Conservation (phyloP, 257 asterid genomes). For the Ligustrum vulgare region DNA sequence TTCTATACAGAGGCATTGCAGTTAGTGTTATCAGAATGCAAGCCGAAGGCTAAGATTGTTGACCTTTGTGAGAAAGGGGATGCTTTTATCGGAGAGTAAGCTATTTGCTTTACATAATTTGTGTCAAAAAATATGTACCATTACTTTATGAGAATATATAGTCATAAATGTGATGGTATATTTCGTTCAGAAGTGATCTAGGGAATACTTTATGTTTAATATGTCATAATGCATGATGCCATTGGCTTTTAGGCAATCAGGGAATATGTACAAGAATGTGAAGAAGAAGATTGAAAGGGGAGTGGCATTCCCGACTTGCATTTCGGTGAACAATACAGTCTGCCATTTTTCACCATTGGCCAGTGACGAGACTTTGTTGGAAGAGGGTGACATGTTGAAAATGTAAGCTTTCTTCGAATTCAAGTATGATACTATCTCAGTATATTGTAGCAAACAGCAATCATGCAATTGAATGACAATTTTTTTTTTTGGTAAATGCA, state of each 20-base stretch:
- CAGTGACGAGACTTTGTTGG: slow-evolving; percentile 65
- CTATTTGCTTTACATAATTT: not conserved
- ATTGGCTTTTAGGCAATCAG: slow-evolving; percentile 60
- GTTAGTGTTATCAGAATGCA: slow-evolving; percentile 70
- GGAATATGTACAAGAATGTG: slow-evolving; percentile 84
- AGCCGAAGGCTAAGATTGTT: slow-evolving; percentile 76
- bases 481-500: slow-evolving; percentile 35
- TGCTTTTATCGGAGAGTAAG: slow-evolving; percentile 72
- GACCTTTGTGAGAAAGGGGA: slow-evolving; percentile 86
- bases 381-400: slow-evolving; percentile 79
- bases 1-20: slow-evolving; percentile 81
- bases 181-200: not conserved
- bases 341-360: slow-evolving; percentile 90
- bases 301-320: slow-evolving; percentile 91
- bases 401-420: slow-evolving; percentile 44
- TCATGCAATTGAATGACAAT: not conserved
- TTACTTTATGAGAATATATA: not conserved
- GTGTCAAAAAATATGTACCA: not conserved
- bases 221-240: not conserved
- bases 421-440: not conserved
- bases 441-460: not conserved
- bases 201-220: not conserved
- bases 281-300: slow-evolving; percentile 96
- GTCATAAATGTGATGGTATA: not conserved
- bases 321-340: slow-evolving; percentile 76